phyloP scores from a whole-genome alignment of 331 rosid species.

The Quercus lobata region DNA sequence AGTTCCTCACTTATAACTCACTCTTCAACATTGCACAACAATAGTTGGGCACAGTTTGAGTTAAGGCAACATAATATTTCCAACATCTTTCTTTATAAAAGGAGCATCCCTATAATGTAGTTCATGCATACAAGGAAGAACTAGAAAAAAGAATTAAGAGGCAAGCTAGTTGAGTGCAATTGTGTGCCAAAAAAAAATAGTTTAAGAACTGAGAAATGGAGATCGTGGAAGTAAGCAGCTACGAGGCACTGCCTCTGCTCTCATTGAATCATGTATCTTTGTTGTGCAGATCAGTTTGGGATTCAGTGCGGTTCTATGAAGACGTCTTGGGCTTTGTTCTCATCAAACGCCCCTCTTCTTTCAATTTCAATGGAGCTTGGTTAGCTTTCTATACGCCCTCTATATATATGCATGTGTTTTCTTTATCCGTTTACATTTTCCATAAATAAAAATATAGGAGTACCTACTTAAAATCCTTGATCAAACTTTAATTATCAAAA shows the following conservation, averaged over 20 bases:
- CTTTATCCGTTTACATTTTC: neutral
- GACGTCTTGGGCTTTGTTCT: constrained; percentile 76
- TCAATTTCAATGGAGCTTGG: constrained; percentile 91
- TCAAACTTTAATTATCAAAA: neutral
- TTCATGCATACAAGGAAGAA: constrained; percentile 23
- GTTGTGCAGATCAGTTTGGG: constrained; percentile 70
- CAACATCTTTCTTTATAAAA: constrained; percentile 29
- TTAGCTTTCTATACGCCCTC: constrained; percentile 9
- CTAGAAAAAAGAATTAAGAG: neutral
- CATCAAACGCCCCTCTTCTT: constrained; percentile 86
- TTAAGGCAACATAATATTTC: neutral
- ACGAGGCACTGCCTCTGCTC: constrained; percentile 65
- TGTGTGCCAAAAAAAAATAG: constrained; percentile 4
- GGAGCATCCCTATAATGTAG: constrained; percentile 12
- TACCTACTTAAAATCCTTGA: neutral
- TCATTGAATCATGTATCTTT: constrained; percentile 79
- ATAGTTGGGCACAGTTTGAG: neutral
- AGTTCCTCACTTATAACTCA: constrained; percentile 35
- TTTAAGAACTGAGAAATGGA: constrained; percentile 34
- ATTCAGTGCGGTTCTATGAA: constrained; percentile 66
- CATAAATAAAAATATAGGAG: neutral
- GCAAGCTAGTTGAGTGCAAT: neutral
- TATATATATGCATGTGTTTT: neutral
- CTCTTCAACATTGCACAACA: constrained; percentile 4
- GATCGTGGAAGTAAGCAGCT: constrained; percentile 63